A percentile compares a stretch with the other conserved stretches of the same genome.
Conservation (phyloP, 371 early-diverging fungal species). For the Dinochytrium kinnereticum region DNA sequence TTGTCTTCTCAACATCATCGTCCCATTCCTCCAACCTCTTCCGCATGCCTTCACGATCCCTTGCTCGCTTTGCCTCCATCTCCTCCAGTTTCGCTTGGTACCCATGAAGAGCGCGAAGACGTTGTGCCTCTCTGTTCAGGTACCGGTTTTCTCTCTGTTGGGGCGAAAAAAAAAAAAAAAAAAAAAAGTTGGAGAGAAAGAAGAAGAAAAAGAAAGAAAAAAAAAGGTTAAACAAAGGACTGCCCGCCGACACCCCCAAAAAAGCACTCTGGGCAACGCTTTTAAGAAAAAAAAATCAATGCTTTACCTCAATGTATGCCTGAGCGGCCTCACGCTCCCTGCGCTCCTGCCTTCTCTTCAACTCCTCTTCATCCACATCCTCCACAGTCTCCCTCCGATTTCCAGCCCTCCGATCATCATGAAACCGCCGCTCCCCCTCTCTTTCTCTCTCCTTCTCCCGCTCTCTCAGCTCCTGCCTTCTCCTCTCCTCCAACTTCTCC, state of each 20-base stretch:
- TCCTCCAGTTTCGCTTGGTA: conserved; percentile 59
- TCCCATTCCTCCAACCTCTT: conserved; percentile 70
- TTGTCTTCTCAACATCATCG: conserved; percentile 71
- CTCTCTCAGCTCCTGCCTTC: conserved; percentile 34
- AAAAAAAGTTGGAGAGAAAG: background rate
- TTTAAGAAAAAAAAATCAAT: conserved; percentile 18
- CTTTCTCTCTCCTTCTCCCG: conserved; percentile 58
- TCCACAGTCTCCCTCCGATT: background rate
- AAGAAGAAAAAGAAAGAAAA: too few species aligned
- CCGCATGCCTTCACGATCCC: conserved; percentile 59
- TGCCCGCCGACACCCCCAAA: too few species aligned
- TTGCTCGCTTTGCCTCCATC: conserved; percentile 51
- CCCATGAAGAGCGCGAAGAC: conserved; percentile 61
- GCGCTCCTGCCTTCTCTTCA: conserved; percentile 64
- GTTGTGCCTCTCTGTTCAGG: conserved; percentile 63
- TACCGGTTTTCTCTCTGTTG: conserved; percentile 67
- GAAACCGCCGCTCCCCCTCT: conserved; percentile 63
- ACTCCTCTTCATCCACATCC: conserved; percentile 72
- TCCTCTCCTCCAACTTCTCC: conserved; percentile 38
- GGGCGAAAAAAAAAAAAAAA: background rate
- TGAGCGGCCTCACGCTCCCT: conserved; percentile 69
- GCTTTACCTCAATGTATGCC: conserved; percentile 66
- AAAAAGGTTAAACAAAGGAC: too few species aligned
- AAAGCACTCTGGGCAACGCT: too few species aligned
- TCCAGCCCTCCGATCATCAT: conserved; percentile 43